Conservation (phyloP, 2,329 filamentous ascomycete genomes). For the Epichloe festucae region DNA sequence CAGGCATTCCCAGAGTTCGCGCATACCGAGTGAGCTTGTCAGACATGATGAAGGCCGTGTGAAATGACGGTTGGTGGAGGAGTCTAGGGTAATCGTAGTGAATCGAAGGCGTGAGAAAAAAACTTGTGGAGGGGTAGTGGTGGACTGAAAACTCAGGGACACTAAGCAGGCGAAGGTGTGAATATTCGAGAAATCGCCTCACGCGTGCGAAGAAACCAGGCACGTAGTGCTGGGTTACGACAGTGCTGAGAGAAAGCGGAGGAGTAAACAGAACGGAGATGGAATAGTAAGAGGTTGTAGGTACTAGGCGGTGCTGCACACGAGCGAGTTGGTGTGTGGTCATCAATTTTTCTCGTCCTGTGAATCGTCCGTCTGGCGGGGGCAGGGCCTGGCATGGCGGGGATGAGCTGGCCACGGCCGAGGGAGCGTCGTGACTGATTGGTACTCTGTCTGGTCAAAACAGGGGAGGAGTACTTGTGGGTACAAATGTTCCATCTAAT, state of each 20-base stretch:
- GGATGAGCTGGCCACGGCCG: not conserved
- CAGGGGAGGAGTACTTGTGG: no score
- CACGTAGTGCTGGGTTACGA: slow-evolving; percentile 6
- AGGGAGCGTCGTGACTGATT: not conserved
- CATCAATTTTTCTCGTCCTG: slow-evolving; percentile 26
- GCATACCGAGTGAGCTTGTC: slow-evolving; percentile 89
- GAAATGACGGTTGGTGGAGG: not conserved
- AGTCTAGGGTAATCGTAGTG: slow-evolving; percentile 4
- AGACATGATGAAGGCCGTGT: slow-evolving; percentile 49
- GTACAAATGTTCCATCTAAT: no score
- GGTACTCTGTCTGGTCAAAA: no score
- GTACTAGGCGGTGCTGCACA: not conserved
- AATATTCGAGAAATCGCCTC: not conserved
- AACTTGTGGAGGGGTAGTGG: not conserved
- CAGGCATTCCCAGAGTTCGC: slow-evolving; percentile 16
- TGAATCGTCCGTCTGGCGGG: slow-evolving; percentile 22
- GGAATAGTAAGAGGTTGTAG: not conserved
- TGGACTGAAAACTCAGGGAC: not conserved
- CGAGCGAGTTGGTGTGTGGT: slow-evolving; percentile 15
- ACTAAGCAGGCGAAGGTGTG: not conserved
- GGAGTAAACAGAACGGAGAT: not conserved
- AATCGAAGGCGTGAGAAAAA: not conserved
- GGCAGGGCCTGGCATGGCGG: slow-evolving; percentile 3
- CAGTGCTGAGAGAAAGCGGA: not conserved
- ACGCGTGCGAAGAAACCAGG: slow-evolving; percentile 8